A percentile compares a stretch with the other conserved stretches of the same genome.
Evolutionary conservation across 768 basidiomycete genomes (phyloP).

Genomic region (Infundibulicybe gibba): DNA sequence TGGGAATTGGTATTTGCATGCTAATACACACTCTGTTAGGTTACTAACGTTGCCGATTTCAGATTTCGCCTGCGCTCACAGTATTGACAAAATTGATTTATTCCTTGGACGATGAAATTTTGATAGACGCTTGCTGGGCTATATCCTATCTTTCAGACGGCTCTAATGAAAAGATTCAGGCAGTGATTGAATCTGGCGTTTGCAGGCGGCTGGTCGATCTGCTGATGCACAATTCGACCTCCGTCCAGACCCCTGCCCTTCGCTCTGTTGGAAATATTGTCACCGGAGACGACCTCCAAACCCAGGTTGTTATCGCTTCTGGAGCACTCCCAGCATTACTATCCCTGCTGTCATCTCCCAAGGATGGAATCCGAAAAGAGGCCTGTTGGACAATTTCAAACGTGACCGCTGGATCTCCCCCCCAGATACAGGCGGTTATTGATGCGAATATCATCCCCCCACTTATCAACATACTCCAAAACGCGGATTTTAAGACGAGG

Average conservation of each 20-base stretch:
- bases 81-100: slow-evolving; percentile 98
- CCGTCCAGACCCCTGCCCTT: slow-evolving; percentile 97
- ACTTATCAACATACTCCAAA: slow-evolving; percentile 95
- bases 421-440: slow-evolving; percentile 95
- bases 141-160: slow-evolving; percentile 99
- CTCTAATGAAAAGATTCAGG: slow-evolving; percentile 99
- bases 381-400: slow-evolving; percentile 99
- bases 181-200: slow-evolving; percentile 97
- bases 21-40: slow-evolving; percentile 4
- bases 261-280: slow-evolving; percentile 99
- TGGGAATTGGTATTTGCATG: slow-evolving; percentile 82
- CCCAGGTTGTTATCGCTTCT: slow-evolving; percentile 97
- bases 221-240: slow-evolving; percentile 90
- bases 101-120: slow-evolving; percentile 96
- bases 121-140: slow-evolving; percentile 99
- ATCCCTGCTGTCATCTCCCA: slow-evolving; percentile 89
- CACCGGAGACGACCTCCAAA: slow-evolving; percentile 98
- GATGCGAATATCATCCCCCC: slow-evolving; percentile 98
- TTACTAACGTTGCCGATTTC: slow-evolving; percentile 12
- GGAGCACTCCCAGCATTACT: slow-evolving; percentile 95
- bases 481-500: slow-evolving; percentile 98
- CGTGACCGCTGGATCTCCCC: slow-evolving; percentile 94
- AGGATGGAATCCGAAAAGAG: slow-evolving; percentile 99
- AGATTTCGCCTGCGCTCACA: slow-evolving; percentile 98
- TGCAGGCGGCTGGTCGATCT: slow-evolving; percentile 97